Evolutionary conservation across 2,329 filamentous ascomycete genomes (phyloP), one percentile per base, ranked within the genome.

Genomic region (Trichoderma sp.): DNA sequence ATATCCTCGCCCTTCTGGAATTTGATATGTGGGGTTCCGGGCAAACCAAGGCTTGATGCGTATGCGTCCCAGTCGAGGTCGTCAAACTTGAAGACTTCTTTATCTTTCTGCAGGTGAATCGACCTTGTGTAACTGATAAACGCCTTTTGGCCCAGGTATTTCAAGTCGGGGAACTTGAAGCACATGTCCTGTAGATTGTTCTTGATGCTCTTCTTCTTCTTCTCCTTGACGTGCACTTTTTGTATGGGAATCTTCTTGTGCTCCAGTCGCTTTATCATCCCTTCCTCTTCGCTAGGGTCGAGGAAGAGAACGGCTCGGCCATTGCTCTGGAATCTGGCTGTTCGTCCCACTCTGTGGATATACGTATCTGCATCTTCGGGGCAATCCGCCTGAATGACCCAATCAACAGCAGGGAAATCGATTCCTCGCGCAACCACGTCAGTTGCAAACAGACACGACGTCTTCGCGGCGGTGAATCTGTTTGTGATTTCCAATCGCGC

Each of bases 351-450:
- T 68, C 95, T 89, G 80, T 99, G 95, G 72, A 99, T 98, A 75
- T 99, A 99, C 0, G 95, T 99, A 75, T 98, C 95, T 4, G 92
- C 91, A 77, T 99, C 94, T 78, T 99, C 95, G 0, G 95, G 95
- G 72, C 92, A 97, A 78, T 99, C 95, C n/a, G 92, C 86, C 77
- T 99, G 95, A n/a, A 99, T 93, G 5, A 99, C 95, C 91, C 95
- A 99, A 78, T 99, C 95, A 0, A 99, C 95, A 3, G 93, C 90
- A 0, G 95, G 95, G 76, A 99, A 98, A 78, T 99, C 95, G 13
- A 99, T 86, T 71, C 95, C 95, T 78, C 95, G 87, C 0, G 95
- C 95, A 4, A 96, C 93, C 6, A 99, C 93, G 76, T 99, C 95
- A 0, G 95, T 99, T 1, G 95, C 93, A 76, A 99, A 97, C 0